Base-by-base conservation (phyloP, 768 basidiomycete genomes). In the Kwoniella heveanensis region DNA sequence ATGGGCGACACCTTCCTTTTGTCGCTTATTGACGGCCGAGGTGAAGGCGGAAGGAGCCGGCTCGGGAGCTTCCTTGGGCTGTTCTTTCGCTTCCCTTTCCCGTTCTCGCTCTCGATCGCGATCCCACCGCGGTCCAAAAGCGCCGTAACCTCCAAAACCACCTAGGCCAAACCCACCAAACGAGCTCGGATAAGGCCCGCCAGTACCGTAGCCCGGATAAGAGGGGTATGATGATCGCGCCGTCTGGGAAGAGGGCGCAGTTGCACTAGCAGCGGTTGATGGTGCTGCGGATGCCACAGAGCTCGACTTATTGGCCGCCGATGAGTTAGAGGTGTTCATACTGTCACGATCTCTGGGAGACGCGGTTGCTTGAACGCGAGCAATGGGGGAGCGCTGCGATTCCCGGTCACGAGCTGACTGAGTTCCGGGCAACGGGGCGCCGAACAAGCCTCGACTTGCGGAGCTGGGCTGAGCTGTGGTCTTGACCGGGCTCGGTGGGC, bases 111-210 rank as follows among this genome's bases (percentile, higher is more conserved):
- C 62, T 6, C 56, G 49, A 21, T 53, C 64, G 9, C 59, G 13
- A 37, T 36, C 61, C 59, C 47, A 57, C 24, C 56, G 44, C 5
- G 64, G 57, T 24, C 60, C 59, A 26, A 60, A 60, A 15, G 57
- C 54, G 36, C 60, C 59, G 46, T 60, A 56, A 1, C 57, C 54
- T 37, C 53, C 52, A 27, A 66, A 66, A 27, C 64, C 64, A n/a
- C 60, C 60, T 26, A 66, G 36, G 12, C 60, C 60, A 36, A 61
- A 66, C 19, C 65, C 65, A 6, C 54, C 49, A 26, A 66, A 66
- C 17, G 60, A 22, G 19, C 54, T 29, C 17, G 60, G 54, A 29
- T 60, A 60, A 0, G 8, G n/a, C 4, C 22, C 46, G 19, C 50
- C 48, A 13, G 49, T 29, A 12, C 60, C 59, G 29, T 51, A 57